phyloP scores from a whole-genome alignment of 306 rosid genomes.

The Rosa chinensis region DNA sequence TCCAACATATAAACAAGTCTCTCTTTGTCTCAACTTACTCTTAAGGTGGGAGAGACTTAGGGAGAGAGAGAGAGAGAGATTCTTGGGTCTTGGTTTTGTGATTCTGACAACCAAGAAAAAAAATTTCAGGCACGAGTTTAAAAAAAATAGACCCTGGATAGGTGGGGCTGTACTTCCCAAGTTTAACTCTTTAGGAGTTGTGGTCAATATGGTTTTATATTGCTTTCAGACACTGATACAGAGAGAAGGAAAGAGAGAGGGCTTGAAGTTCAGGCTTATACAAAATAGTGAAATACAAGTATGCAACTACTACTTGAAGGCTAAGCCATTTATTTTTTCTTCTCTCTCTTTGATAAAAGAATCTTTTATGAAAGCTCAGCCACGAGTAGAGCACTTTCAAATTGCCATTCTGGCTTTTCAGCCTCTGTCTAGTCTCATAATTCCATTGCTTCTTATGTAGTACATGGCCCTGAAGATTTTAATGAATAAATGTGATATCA shows the following conservation, averaged over 20 bases:
- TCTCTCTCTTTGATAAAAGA: background rate
- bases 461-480: background rate
- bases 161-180: conserved; percentile 50
- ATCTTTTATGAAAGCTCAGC: conserved; percentile 11
- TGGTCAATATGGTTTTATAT: conserved; percentile 19
- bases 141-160: conserved; percentile 34
- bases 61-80: conserved; percentile 13
- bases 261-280: conserved; percentile 7
- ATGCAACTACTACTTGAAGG: background rate
- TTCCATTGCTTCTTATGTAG: background rate
- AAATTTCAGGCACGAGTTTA: conserved; percentile 41
- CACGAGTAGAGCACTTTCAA: conserved; percentile 8
- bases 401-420: conserved; percentile 13
- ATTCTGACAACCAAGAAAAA: conserved; percentile 50
- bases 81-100: conserved; percentile 38
- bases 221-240: background rate
- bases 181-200: conserved; percentile 19
- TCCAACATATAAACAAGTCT: conserved; percentile 42
- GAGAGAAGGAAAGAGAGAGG: background rate
- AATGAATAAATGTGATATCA: background rate
- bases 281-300: background rate
- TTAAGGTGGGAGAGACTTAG: background rate
- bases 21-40: conserved; percentile 22
- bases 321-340: background rate
- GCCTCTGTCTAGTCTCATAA: conserved; percentile 4